phyloP scores from a whole-genome alignment of 345 rosid species.

The Hibiscus tridactylites region DNA sequence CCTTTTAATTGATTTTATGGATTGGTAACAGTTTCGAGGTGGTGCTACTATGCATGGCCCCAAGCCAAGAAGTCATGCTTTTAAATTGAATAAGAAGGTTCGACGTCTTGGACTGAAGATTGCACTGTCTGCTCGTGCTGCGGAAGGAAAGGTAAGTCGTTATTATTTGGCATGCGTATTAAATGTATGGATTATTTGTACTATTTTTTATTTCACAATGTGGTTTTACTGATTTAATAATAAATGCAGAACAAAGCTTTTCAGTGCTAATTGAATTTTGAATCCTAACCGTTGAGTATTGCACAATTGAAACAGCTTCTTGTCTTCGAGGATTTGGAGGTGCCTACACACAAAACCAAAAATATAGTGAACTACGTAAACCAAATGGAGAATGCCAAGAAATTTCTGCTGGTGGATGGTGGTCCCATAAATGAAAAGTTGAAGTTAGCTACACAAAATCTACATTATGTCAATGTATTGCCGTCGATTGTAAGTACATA shows the following conservation, averaged over 20 bases:
- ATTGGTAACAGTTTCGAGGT: slow-evolving; percentile 69
- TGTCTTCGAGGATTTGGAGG: slow-evolving; percentile 69
- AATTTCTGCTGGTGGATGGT: slow-evolving; percentile 75
- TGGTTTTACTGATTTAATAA: neutral
- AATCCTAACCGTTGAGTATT: slow-evolving; percentile 10
- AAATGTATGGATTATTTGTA: neutral
- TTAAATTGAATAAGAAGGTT: slow-evolving; percentile 85
- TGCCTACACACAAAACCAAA: slow-evolving; percentile 87
- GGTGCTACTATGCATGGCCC: slow-evolving; percentile 94
- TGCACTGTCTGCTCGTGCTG: slow-evolving; percentile 90
- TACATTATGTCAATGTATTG: slow-evolving; percentile 71
- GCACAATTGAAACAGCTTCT: slow-evolving; percentile 50
- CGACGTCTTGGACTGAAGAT: slow-evolving; percentile 86
- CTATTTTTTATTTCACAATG: neutral
- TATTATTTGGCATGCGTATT: slow-evolving; percentile 2
- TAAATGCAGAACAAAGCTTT: neutral
- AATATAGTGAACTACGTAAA: slow-evolving; percentile 54
- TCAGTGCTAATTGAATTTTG: neutral
- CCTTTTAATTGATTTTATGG: slow-evolving; percentile 13
- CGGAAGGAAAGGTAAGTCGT: slow-evolving; percentile 78
- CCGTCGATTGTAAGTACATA: slow-evolving; percentile 81
- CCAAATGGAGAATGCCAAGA: slow-evolving; percentile 78
- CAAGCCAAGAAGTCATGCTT: slow-evolving; percentile 89
- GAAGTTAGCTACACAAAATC: slow-evolving; percentile 85
- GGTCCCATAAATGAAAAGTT: slow-evolving; percentile 72